Conservation (phyloP, 2,329 filamentous ascomycete genomes). For the Arthrobotrys entomopaga region DNA sequence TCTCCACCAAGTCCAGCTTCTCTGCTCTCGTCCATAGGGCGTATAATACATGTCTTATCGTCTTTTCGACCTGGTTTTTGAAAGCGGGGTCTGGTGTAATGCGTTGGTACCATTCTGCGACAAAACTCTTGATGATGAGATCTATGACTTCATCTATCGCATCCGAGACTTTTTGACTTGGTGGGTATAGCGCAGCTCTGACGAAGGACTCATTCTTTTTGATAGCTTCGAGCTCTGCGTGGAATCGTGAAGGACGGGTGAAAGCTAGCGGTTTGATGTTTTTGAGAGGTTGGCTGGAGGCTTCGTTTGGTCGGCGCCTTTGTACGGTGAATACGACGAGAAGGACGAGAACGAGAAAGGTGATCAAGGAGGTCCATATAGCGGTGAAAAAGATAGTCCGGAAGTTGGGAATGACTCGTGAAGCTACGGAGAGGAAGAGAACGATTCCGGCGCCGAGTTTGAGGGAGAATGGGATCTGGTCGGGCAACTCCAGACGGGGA, state of each 20-base stretch:
- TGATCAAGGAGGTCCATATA: slow-evolving; percentile 53
- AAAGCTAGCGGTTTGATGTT: slow-evolving; percentile 57
- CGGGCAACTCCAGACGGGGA: slow-evolving; percentile 34
- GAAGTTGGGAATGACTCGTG: slow-evolving; percentile 50
- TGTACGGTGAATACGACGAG: slow-evolving; percentile 28
- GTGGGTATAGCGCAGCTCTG: slow-evolving; percentile 73
- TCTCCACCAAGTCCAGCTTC: slow-evolving; percentile 82
- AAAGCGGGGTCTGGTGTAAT: slow-evolving; percentile 86
- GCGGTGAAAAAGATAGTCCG: slow-evolving; percentile 52
- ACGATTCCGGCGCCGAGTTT: slow-evolving; percentile 51
- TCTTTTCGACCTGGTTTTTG: slow-evolving; percentile 83
- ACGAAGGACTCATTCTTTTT: slow-evolving; percentile 55
- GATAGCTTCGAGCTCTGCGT: slow-evolving; percentile 55
- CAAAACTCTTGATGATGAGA: slow-evolving; percentile 82
- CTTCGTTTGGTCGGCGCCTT: slow-evolving; percentile 43
- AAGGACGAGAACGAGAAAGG: slow-evolving; percentile 23
- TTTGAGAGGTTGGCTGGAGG: slow-evolving; percentile 50
- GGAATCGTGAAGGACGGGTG: slow-evolving; percentile 53
- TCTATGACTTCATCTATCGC: slow-evolving; percentile 82
- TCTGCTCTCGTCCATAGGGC: slow-evolving; percentile 77
- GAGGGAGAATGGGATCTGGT: slow-evolving; percentile 49
- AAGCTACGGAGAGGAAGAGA: slow-evolving; percentile 52
- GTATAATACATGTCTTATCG: slow-evolving; percentile 76
- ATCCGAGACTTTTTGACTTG: slow-evolving; percentile 79
- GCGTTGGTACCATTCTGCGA: slow-evolving; percentile 85